Evolutionary conservation across 177 flowering plant species (phyloP), one percentile per base, ranked within the genome.

Genomic region (Vitis hybrid): DNA sequence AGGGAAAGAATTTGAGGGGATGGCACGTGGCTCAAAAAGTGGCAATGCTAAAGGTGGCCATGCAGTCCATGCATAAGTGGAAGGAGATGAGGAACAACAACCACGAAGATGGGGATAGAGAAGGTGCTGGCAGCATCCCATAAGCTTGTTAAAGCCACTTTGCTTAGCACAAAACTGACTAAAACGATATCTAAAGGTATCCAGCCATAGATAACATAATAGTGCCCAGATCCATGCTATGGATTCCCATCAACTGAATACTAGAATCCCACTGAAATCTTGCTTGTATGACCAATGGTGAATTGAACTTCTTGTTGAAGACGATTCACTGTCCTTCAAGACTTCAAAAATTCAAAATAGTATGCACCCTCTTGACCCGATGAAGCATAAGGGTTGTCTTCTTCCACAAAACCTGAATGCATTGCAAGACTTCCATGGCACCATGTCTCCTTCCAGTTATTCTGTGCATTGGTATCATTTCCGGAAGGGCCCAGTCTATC

Each of bases 391-490:
- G 98, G 98, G 78, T 90, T 93, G 74, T 95, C 99, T 64, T 87
- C 97, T 78, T 82, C 87, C 33, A 91, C 79, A 79, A 86, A 91
- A 76, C 98, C 99, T 95, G 84, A 88, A 68, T 85, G 92, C 70
- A 73, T 72, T 58, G 74, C 61, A 14, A 95, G 72, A 79, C 89
- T 91, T 66, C 91, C 87, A 72, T 95, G 98, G 98, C 99, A 93
- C 99, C 99, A 95, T 66, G 98, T 93, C 18, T 98, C 99, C 71
- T 82, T 85, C 99, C 99, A 95, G 77, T 95, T 75, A 80, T 95
- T 95, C 72, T 90, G 92, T 49, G 89, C 96, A 80, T 84, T 87
- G 58, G 92, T 68, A 81, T 88, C 94, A 82, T 91, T 90, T 71
- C 99, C 99, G 81, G 98, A 79, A 79, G 98, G 94, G 60, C 97